phyloP scores from a whole-genome alignment of 1,284 basidiomycete genomes.

The Leccinum subrobustum region DNA sequence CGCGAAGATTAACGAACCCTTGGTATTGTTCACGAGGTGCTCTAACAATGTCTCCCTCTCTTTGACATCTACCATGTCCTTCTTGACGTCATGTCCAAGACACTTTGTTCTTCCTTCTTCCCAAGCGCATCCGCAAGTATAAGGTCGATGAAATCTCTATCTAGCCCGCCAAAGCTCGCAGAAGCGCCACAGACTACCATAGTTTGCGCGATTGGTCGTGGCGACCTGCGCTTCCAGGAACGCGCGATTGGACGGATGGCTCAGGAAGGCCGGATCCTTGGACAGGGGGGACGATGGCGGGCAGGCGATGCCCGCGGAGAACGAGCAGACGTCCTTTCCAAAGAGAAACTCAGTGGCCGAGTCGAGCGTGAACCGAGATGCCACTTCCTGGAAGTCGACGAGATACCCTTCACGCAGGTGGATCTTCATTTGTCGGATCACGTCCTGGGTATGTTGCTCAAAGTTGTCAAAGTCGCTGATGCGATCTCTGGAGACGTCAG shows the following conservation, averaged over 20 bases:
- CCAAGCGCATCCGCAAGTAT: constrained; percentile 28
- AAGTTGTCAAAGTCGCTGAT: constrained; percentile 56
- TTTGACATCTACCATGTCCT: constrained; percentile 2
- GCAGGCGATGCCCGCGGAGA: constrained; percentile 37
- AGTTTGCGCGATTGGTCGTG: constrained; percentile 11
- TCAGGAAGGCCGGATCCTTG: constrained; percentile 11
- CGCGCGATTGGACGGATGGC: constrained; percentile 27
- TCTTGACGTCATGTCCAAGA: constrained; percentile 1
- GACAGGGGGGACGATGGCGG: constrained; percentile 29
- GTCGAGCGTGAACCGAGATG: constrained; percentile 47
- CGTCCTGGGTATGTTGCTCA: constrained; percentile 44
- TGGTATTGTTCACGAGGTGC: constrained; percentile 29
- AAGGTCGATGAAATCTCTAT: constrained; percentile 25
- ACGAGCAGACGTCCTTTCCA: constrained; percentile 38
- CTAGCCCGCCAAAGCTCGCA: constrained; percentile 24
- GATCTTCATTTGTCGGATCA: constrained; percentile 39
- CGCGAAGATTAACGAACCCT: constrained; percentile 19
- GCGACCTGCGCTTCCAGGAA: constrained; percentile 23
- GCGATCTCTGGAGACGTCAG: constrained; percentile 38
- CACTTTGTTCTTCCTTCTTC: constrained; percentile 23
- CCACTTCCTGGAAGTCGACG: constrained; percentile 52
- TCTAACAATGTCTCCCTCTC: constrained; percentile 31
- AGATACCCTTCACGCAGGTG: constrained; percentile 43
- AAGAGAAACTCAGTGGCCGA: constrained; percentile 52
- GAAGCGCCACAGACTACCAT: constrained; percentile 28